Evolutionary conservation across 2,329 filamentous ascomycete genomes (phyloP).

Genomic region (Chaetomium globosum): DNA sequence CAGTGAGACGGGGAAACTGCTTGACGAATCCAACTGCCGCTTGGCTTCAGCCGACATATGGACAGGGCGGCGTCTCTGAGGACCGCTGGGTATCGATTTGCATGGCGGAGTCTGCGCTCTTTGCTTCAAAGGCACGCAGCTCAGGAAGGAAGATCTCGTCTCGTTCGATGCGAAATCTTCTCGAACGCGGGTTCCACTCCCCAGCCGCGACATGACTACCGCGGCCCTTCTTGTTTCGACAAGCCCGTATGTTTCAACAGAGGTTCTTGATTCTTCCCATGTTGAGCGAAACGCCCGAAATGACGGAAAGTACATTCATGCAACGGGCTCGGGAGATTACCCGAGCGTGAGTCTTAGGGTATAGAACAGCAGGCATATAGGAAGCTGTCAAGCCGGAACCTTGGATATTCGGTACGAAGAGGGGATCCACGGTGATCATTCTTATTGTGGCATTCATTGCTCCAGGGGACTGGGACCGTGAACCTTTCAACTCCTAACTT

Average conservation of each 20-base stretch:
- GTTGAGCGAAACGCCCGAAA: conserved; percentile 25
- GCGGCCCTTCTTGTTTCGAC: conserved; percentile 9
- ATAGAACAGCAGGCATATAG: conserved; percentile 30
- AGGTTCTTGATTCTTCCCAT: neutral
- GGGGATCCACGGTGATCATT: conserved; percentile 28
- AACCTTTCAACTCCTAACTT: conserved; percentile 27
- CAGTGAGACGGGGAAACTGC: neutral
- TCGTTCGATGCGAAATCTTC: neutral
- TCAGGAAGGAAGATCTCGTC: neutral
- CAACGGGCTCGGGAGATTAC: conserved; percentile 26
- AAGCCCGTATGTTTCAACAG: conserved; percentile 18
- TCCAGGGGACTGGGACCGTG: conserved; percentile 24
- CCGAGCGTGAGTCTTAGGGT: conserved; percentile 25
- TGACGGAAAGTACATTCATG: conserved; percentile 13
- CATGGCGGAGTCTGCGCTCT: neutral
- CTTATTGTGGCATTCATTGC: conserved; percentile 21
- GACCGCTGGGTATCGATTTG: neutral
- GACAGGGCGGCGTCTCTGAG: neutral
- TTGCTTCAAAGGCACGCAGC: neutral
- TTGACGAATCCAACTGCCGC: neutral
- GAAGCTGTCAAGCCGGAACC: conserved; percentile 18
- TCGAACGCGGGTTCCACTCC: neutral
- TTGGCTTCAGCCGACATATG: neutral
- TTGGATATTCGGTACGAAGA: conserved; percentile 23
- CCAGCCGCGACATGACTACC: neutral